Evolutionary conservation across 352 stramenopile species (phyloP).

Genomic region (Pythium myriotylum): DNA sequence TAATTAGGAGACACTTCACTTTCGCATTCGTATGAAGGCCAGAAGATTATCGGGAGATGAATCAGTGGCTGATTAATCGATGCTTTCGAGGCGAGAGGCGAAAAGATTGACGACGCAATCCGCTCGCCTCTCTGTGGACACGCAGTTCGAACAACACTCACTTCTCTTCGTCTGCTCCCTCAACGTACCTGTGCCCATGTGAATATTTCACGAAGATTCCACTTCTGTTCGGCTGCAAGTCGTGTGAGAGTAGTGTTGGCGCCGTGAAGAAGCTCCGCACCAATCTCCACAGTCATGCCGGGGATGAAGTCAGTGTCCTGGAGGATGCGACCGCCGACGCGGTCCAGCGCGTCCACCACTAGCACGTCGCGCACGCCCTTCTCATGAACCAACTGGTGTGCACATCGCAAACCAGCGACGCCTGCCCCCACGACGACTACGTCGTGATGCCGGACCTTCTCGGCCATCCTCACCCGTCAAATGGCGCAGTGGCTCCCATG

Average conservation of each 20-base stretch:
- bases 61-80: constrained; percentile 92
- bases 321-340: constrained; percentile 70
- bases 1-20: constrained; percentile 88
- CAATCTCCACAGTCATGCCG: constrained; percentile 73
- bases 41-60: constrained; percentile 62
- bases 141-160: no score
- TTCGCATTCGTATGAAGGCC: constrained; percentile 90
- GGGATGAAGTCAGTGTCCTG: constrained; percentile 65
- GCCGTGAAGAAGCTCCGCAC: constrained; percentile 75
- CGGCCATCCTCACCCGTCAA: constrained; percentile 2
- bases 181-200: constrained; percentile 77
- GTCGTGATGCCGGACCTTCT: constrained; percentile 28
- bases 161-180: no score
- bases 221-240: constrained; percentile 63
- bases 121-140: no score
- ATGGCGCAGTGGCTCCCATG: no score
- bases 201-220: constrained; percentile 80
- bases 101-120: not conserved
- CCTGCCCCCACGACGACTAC: constrained; percentile 76
- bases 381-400: constrained; percentile 55
- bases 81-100: constrained; percentile 30
- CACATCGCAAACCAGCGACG: constrained; percentile 66
- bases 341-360: constrained; percentile 70
- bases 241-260: constrained; percentile 77
- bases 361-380: constrained; percentile 67